phyloP scores from a whole-genome alignment of 1,284 basidiomycete genomes.

The Vanrija pseudolonga region DNA sequence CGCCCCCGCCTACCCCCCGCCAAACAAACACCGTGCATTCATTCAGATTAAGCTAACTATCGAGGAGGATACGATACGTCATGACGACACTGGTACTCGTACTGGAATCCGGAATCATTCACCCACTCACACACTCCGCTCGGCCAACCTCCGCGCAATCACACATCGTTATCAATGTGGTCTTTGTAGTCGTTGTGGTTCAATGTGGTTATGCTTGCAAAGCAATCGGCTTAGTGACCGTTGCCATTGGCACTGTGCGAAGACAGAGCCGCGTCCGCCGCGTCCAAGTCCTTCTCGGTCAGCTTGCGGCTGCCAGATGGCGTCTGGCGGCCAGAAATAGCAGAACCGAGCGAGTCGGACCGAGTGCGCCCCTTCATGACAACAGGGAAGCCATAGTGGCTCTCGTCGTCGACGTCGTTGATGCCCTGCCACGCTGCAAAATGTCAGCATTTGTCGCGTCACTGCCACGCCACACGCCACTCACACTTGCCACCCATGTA shows the following conservation, averaged over 20 bases:
- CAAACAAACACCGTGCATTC: neutral
- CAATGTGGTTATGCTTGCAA: neutral
- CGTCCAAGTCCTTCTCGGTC: constrained; percentile 74
- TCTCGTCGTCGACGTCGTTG: constrained; percentile 69
- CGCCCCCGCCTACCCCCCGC: too few relatives aligned
- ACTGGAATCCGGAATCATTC: neutral
- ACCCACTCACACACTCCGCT: neutral
- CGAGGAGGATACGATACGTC: too few relatives aligned
- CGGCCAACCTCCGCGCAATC: neutral
- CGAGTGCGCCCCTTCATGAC: constrained; percentile 82
- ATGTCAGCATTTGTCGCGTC: constrained; percentile 1
- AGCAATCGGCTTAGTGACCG: constrained; percentile 2
- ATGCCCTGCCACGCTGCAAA: constrained; percentile 45
- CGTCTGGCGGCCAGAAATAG: constrained; percentile 81
- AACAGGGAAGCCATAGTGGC: constrained; percentile 86
- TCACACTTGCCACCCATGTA: constrained; percentile 72
- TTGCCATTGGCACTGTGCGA: constrained; percentile 33
- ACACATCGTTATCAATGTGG: neutral
- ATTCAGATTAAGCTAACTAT: too few relatives aligned
- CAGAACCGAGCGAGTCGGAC: constrained; percentile 62
- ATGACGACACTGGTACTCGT: neutral
- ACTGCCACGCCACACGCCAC: constrained; percentile 46
- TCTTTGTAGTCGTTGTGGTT: too few relatives aligned
- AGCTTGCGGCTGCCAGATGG: constrained; percentile 75
- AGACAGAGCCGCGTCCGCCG: constrained; percentile 74